Evolutionary conservation across 495 filamentous ascomycete genomes (phyloP).

Genomic region (Cetradonia linearis): DNA sequence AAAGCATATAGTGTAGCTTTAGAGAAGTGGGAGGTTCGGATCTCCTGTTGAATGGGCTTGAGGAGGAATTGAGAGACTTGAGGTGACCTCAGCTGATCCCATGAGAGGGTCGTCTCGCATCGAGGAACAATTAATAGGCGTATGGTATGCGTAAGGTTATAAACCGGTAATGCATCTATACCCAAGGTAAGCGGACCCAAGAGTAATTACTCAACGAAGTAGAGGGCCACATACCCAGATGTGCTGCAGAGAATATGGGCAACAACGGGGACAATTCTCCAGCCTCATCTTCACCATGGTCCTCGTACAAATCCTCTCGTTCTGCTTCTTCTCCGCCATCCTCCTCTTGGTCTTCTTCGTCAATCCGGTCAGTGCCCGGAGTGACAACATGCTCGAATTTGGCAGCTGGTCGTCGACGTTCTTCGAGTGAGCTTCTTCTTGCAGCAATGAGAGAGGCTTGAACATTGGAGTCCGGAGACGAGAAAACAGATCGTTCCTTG

Average conservation of each 20-base stretch:
- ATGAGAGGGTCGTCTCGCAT: constrained; percentile 86
- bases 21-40: constrained; percentile 67
- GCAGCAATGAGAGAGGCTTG: constrained; percentile 25
- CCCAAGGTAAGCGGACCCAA: background rate
- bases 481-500: constrained; percentile 41
- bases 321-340: constrained; percentile 40
- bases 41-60: constrained; percentile 81
- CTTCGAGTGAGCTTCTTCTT: constrained; percentile 21
- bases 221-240: constrained; percentile 51
- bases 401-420: constrained; percentile 27
- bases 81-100: constrained; percentile 88
- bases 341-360: constrained; percentile 33
- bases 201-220: background rate
- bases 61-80: constrained; percentile 92
- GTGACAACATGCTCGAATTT: constrained; percentile 26
- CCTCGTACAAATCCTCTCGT: constrained; percentile 34
- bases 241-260: constrained; percentile 71
- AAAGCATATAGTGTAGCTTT: constrained; percentile 79
- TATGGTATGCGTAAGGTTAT: constrained; percentile 80
- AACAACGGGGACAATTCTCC: constrained; percentile 53
- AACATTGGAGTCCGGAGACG: constrained; percentile 33
- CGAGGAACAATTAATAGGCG: constrained; percentile 67
- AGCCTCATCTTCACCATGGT: constrained; percentile 47
- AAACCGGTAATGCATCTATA: constrained; percentile 67
- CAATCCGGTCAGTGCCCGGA: constrained; percentile 29